Evolutionary conservation across 2,329 filamentous ascomycete species (phyloP).

Genomic region (Aspergillus fischeri): DNA sequence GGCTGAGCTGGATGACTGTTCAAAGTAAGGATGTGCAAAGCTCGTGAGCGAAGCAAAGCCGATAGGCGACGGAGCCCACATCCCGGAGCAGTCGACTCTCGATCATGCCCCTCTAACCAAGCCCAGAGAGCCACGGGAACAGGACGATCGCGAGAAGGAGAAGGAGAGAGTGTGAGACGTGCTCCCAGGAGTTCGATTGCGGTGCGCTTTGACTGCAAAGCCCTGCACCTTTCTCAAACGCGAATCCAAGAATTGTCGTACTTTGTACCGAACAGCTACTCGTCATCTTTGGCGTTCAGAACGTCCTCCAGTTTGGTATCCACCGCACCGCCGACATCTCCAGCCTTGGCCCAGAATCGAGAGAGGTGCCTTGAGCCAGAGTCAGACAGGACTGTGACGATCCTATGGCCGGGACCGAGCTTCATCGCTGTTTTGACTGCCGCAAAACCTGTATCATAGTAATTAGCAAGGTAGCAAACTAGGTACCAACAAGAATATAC

Average conservation of each 20-base stretch:
- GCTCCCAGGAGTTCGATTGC: background rate
- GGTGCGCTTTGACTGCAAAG: background rate
- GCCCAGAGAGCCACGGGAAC: background rate
- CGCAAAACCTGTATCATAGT: constrained; percentile 39
- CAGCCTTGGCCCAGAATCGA: constrained; percentile 49
- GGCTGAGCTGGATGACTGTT: constrained; percentile 18
- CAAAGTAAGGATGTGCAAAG: constrained; percentile 4
- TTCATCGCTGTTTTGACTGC: constrained; percentile 45
- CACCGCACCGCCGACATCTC: constrained; percentile 42
- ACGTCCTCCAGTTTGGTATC: constrained; percentile 46
- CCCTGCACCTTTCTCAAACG: background rate
- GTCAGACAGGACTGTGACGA: constrained; percentile 48
- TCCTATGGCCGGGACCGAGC: constrained; percentile 45
- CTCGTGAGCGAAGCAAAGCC: background rate
- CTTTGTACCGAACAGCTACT: constrained; percentile 14
- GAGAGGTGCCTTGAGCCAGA: constrained; percentile 50
- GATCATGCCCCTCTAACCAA: background rate
- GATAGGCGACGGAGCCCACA: constrained; percentile 1
- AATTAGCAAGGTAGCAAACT: constrained; percentile 15
- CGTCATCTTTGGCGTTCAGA: constrained; percentile 35
- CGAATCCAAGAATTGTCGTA: background rate
- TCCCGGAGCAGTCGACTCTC: background rate
- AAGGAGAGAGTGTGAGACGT: background rate
- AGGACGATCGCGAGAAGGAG: background rate
- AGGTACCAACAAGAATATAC: constrained; percentile 21